phyloP scores from a whole-genome alignment of 495 filamentous ascomycete genomes.

The Trypethelium eluteriae region DNA sequence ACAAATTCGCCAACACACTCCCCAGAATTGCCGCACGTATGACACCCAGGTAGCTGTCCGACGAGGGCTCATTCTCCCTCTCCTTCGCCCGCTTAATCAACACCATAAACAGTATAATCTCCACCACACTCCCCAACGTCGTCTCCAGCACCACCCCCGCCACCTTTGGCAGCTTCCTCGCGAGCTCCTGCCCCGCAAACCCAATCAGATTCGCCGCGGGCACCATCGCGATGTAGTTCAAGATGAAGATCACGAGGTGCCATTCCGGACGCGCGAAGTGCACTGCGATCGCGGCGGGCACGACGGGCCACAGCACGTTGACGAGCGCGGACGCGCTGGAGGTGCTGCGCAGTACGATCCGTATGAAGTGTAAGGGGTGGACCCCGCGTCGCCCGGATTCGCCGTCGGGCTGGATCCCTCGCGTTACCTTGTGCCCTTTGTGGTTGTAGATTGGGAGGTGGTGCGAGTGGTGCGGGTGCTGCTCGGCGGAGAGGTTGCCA shows the following conservation, averaged over 20 bases:
- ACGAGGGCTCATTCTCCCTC: not conserved
- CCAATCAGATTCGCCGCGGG: slow-evolving; percentile 81
- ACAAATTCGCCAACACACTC: slow-evolving; percentile 69
- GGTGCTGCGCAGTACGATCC: slow-evolving; percentile 53
- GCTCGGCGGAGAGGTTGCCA: not conserved
- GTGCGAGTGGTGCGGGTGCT: not conserved
- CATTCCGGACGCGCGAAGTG: slow-evolving; percentile 54
- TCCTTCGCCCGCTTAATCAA: slow-evolving; percentile 18
- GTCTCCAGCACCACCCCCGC: slow-evolving; percentile 26
- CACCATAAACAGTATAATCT: slow-evolving; percentile 30
- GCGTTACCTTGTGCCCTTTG: slow-evolving; percentile 39
- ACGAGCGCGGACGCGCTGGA: slow-evolving; percentile 49
- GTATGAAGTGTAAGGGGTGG: slow-evolving; percentile 52
- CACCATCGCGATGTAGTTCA: slow-evolving; percentile 77
- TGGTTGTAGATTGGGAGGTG: slow-evolving; percentile 28
- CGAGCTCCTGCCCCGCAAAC: slow-evolving; percentile 75
- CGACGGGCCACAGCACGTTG: slow-evolving; percentile 69
- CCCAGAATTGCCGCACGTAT: slow-evolving; percentile 73
- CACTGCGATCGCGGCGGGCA: slow-evolving; percentile 59
- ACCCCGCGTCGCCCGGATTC: slow-evolving; percentile 58
- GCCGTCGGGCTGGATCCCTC: slow-evolving; percentile 50
- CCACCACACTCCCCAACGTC: slow-evolving; percentile 26
- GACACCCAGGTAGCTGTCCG: slow-evolving; percentile 46
- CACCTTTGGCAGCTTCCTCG: slow-evolving; percentile 44
- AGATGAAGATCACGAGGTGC: slow-evolving; percentile 58